Evolutionary conservation across 2,329 filamentous ascomycete genomes (phyloP), one percentile per base, ranked within the genome.

Genomic region (Diaporthe eres): DNA sequence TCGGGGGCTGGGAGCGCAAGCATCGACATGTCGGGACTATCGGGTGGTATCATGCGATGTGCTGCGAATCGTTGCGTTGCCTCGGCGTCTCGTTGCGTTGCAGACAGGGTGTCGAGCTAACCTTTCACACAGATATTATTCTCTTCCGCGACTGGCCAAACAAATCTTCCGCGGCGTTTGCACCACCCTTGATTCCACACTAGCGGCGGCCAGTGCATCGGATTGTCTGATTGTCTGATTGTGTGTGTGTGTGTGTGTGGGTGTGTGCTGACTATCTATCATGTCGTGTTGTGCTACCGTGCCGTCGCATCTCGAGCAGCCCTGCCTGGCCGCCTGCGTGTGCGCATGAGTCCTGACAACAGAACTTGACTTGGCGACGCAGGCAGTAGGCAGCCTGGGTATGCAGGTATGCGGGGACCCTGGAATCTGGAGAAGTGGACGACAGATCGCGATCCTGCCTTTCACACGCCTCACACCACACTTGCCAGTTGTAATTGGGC

Each of bases 371-470:
- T 70, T 70, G 49, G 65, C 34, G 31, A 34, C 15, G n/a, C 19
- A 60, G 42, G 51, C 49, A 55, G 37, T 31, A n/a, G 17, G 22
- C 61, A 49, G 55, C 31, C 31, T 25, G 22, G 10, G 37, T 47
- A 65, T 47, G 42, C 42, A 49, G 42, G 42, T 28, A 42, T 70
- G 65, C 65, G 65, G 65, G 34, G 65, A 31, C 65, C 49, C 55
- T 55, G 42, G 34, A 42, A 70, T 55, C 65, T 53, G 65, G 65
- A 70, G 65, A 55, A 55, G 65, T 42, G 65, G 65, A 70, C 65
- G 65, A 42, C 47, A 68, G 65, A 70, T 70, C 65, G 49, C 65
- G 63, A 67, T 67, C 63, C 28, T 67, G 44, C 63, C 28, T 15
- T 49, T 34, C 39, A 8, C 37, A 44, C 60, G 37, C 10, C 37